Conservation (phyloP, 2,329 filamentous ascomycete species). For the Coniochaeta ligniaria region DNA sequence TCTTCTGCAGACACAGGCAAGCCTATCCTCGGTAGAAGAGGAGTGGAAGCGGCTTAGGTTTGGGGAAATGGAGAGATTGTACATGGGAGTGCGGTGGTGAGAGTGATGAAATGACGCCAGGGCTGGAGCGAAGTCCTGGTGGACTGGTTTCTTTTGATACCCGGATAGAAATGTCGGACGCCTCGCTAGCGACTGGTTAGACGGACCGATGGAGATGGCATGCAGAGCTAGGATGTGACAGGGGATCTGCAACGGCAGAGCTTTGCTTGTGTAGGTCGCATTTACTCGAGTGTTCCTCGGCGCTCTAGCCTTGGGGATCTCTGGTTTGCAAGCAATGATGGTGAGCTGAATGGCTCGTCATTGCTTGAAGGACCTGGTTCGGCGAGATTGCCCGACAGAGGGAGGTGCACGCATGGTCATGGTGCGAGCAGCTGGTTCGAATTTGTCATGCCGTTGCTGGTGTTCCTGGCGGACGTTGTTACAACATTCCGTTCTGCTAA, state of each 20-base stretch:
- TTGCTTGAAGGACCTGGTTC: not conserved
- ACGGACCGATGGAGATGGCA: not conserved
- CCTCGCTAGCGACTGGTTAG: not conserved
- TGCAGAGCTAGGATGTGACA: not conserved
- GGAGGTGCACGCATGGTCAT: not conserved
- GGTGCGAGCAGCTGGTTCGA: not conserved
- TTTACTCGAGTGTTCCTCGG: not conserved
- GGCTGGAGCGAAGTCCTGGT: not conserved
- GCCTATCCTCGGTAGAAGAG: not conserved
- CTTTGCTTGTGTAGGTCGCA: not conserved
- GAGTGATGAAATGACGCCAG: not conserved
- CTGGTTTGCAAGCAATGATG: not conserved
- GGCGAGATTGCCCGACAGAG: not conserved
- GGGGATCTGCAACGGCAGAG: not conserved
- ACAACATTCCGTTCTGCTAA: not conserved
- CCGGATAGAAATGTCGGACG: constrained; percentile 1
- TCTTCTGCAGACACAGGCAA: not conserved
- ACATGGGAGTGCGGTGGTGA: not conserved
- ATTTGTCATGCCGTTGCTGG: not conserved
- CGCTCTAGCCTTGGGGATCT: not conserved
- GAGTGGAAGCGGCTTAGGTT: not conserved
- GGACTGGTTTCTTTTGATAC: not conserved
- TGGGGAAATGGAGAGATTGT: not conserved
- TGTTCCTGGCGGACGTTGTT: not conserved
- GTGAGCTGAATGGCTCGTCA: not conserved